Conservation (phyloP, 1,284 basidiomycete genomes). For the Papiliotrema terrestris region DNA sequence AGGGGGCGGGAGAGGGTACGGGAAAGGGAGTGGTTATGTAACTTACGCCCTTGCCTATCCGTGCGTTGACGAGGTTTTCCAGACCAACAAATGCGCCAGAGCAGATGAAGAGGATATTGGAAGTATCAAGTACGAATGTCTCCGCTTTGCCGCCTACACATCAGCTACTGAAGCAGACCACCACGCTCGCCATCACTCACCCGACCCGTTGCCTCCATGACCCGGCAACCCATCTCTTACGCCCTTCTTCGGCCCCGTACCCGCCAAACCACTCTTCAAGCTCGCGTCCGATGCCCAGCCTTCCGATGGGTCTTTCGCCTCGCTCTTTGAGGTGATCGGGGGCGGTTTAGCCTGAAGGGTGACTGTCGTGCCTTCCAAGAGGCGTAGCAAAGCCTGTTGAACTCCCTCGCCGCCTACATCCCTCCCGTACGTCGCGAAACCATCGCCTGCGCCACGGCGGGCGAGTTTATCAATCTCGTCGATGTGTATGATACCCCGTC, state of each 20-base stretch:
- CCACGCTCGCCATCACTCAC: neutral
- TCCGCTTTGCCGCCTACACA: constrained; percentile 41
- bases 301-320: constrained; percentile 10
- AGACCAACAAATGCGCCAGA: constrained; percentile 93
- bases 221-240: constrained; percentile 44
- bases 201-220: constrained; percentile 31
- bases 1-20: no score
- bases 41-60: constrained; percentile 77
- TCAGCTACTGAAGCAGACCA: neutral
- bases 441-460: constrained; percentile 58
- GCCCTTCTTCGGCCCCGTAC: constrained; percentile 34
- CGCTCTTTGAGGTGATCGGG: constrained; percentile 12
- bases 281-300: constrained; percentile 42
- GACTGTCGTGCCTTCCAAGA: constrained; percentile 87
- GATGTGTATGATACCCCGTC: constrained; percentile 89
- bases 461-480: constrained; percentile 95
- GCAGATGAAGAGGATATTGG: constrained; percentile 83
- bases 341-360: constrained; percentile 64
- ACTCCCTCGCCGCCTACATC: constrained; percentile 96
- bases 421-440: constrained; percentile 57
- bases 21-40: neutral
- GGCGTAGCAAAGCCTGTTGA: constrained; percentile 82
- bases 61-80: constrained; percentile 71
- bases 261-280: constrained; percentile 32
- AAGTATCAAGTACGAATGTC: constrained; percentile 51